These are phyloP conservation scores for Harringtonia lauricola DNA, from an alignment of 2,329 filamentous ascomycete genomes.

Conservation along the genomic window DNA sequence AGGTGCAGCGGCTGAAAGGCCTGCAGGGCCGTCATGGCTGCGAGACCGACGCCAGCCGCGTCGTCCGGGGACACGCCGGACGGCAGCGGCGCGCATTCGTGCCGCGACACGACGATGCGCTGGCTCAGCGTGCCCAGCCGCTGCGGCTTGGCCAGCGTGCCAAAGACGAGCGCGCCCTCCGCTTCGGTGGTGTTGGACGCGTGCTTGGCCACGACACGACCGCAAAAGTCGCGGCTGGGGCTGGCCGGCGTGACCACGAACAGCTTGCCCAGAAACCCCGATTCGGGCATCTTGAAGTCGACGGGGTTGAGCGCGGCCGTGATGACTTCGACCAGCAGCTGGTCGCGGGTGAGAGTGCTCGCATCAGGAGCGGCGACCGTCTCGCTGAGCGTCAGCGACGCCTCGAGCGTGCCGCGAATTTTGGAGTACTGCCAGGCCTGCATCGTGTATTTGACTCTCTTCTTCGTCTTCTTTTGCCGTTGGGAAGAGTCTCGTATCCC, in stretches of 20 bases:
- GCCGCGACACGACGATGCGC: constrained; percentile 7
- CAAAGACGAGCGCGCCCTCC: constrained; percentile 12
- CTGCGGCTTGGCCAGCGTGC: constrained; percentile 1
- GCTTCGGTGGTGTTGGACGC: constrained; percentile 5
- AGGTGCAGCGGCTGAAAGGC: constrained; percentile 11
- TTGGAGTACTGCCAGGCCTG: too few relatives aligned
- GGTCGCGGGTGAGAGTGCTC: too few relatives aligned
- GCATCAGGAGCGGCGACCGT: too few relatives aligned
- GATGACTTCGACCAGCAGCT: constrained; percentile 31
- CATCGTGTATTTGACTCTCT: too few relatives aligned
- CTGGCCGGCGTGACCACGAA: constrained; percentile 27
- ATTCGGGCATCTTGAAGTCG: constrained; percentile 36
- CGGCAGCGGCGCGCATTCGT: constrained; percentile 7
- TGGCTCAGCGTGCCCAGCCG: constrained; percentile 13
- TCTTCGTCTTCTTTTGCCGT: too few relatives aligned
- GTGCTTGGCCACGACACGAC: constrained; percentile 27
- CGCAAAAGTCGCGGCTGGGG: constrained; percentile 39
- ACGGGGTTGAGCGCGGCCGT: constrained; percentile 34
- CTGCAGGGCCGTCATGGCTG: constrained; percentile 15
- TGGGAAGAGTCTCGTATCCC: too few relatives aligned
- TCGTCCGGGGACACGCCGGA: constrained; percentile 10
- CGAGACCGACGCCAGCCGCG: constrained; percentile 14
- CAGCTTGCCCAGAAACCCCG: constrained; percentile 25
- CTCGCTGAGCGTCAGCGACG: too few relatives aligned
- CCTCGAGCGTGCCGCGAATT: too few relatives aligned